phyloP scores from a whole-genome alignment of 345 rosid species.

The Sonneratia caseolaris region DNA sequence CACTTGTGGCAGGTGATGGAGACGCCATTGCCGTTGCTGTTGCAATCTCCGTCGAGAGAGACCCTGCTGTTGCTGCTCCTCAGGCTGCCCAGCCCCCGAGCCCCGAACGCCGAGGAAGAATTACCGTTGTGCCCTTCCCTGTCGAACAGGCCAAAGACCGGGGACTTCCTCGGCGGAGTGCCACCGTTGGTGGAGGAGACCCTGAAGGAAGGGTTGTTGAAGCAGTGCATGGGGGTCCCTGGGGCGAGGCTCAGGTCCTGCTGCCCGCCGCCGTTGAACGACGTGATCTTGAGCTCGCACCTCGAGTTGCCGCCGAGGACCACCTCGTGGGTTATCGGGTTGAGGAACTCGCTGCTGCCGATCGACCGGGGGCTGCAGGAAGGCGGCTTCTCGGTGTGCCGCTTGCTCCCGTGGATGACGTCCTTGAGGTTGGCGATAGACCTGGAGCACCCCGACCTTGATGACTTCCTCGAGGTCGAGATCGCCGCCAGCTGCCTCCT shows the following conservation, averaged over 20 bases:
- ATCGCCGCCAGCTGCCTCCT: constrained; percentile 45
- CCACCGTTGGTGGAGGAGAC: constrained; percentile 16
- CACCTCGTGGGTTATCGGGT: constrained; percentile 95
- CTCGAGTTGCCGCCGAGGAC: constrained; percentile 79
- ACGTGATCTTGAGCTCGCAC: constrained; percentile 94
- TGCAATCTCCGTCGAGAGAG: constrained; percentile 43
- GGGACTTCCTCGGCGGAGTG: constrained; percentile 43
- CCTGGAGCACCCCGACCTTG: constrained; percentile 92
- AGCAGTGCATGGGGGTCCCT: constrained; percentile 88
- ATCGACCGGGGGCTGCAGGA: constrained; percentile 97
- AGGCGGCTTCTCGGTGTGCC: constrained; percentile 80
- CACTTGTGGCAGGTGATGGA: constrained; percentile 89
- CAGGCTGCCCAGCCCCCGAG: constrained; percentile 15
- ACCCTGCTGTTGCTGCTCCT: constrained; percentile 32
- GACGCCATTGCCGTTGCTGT: constrained; percentile 24
- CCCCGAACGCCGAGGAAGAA: constrained; percentile 17
- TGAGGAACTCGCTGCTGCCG: constrained; percentile 96
- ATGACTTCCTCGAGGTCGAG: constrained; percentile 39
- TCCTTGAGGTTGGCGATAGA: constrained; percentile 96
- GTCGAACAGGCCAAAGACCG: constrained; percentile 31
- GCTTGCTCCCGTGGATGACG: constrained; percentile 96
- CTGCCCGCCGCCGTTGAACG: constrained; percentile 43
- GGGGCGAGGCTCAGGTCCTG: constrained; percentile 59
- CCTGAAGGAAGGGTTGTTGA: constrained; percentile 48
- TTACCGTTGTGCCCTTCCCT: constrained; percentile 35